These are phyloP conservation scores for Halocafeteria seosinensis DNA, from an alignment of 108 stramenopile species.

Conservation along the genomic window DNA sequence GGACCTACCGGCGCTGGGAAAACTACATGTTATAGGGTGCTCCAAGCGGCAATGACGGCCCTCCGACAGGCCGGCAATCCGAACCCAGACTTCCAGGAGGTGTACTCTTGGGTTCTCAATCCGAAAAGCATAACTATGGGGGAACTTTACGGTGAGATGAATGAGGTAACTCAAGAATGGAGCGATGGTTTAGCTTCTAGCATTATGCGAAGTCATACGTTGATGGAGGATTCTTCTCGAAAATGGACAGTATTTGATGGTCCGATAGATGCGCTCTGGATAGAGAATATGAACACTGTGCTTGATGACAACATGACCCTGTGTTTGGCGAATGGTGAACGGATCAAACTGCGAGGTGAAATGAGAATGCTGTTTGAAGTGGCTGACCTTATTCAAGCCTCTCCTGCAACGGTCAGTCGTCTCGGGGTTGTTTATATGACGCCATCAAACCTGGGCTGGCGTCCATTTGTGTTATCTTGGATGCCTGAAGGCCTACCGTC, in stretches of 20 bases:
- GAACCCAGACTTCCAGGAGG: slow-evolving; percentile 34
- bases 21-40: slow-evolving; percentile 38
- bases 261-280: slow-evolving; percentile 52
- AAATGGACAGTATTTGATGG: slow-evolving; percentile 51
- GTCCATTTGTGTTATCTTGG: slow-evolving; percentile 42
- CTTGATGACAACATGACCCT: slow-evolving; percentile 56
- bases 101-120: slow-evolving; percentile 33
- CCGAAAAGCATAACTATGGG: slow-evolving; percentile 58
- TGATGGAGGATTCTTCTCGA: slow-evolving; percentile 9
- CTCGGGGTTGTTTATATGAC: slow-evolving; percentile 52
- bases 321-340: slow-evolving; percentile 49
- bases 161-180: slow-evolving; percentile 47
- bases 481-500: slow-evolving; percentile 21
- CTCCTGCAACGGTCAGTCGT: slow-evolving; percentile 46
- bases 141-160: slow-evolving; percentile 53
- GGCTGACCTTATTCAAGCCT: slow-evolving; percentile 44
- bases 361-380: slow-evolving; percentile 54
- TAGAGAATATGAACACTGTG: slow-evolving; percentile 57
- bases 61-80: slow-evolving; percentile 20
- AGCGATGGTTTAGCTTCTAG: slow-evolving; percentile 48
- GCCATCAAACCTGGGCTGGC: slow-evolving; percentile 44
- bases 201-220: slow-evolving; percentile 37
- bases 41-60: slow-evolving; percentile 34
- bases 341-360: slow-evolving; percentile 47
- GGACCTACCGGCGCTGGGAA: slow-evolving; percentile 49